Base-by-base conservation (phyloP, 176 grass and related monocot genomes). In the Guadua angustifolia region DNA sequence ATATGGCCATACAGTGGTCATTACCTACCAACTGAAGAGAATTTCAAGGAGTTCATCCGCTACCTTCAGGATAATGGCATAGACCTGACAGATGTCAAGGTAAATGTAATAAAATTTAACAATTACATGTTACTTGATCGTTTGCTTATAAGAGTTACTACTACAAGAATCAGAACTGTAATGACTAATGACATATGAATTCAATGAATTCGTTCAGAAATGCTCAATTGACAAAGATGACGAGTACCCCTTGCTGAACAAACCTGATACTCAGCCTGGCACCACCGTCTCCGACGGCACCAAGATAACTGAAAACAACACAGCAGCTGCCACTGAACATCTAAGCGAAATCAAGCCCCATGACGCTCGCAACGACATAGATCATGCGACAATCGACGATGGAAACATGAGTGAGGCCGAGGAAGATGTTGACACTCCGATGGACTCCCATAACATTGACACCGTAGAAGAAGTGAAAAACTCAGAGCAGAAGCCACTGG, bases 1-100 rank as follows among this genome's bases (percentile, higher is more conserved):
- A 72, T 94, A 86, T 94, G 94, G 94, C 94, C 94, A 43, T 97
- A 97, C 78, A 97, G 94, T 81, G 94, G 94, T 53, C 94, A 97
- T 82, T 97, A 97, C 82, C 89, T 91, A 42, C 94, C 94, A 11
- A 97, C 91, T 0, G 91, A 97, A 66, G 94, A 97, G 75, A 93
- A 97, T 69, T 94, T 97, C 91, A 86, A 79, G 72, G 94, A 94
- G 5, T 97, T 97, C 65, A 85, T 92, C 19, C 84, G 55, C 13
- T 94, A 86, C 73, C 94, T 97, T 15, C 45, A 79, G 21, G 89
- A 97, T 71, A 92, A 86, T 36, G 62, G 67, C 5, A 89, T 94
- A 12, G 79, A 94, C 71, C 74, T 94, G 19, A 84, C 85, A 9
- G 64, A 84, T 60, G 89, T 92, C 89, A 88, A 88, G 89, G 94